Percentiles rank a stretch among this genome's conserved stretches.
These are phyloP conservation scores for Euphorbia lathyris DNA, from an alignment of 345 rosid species.

Conservation along the genomic window DNA sequence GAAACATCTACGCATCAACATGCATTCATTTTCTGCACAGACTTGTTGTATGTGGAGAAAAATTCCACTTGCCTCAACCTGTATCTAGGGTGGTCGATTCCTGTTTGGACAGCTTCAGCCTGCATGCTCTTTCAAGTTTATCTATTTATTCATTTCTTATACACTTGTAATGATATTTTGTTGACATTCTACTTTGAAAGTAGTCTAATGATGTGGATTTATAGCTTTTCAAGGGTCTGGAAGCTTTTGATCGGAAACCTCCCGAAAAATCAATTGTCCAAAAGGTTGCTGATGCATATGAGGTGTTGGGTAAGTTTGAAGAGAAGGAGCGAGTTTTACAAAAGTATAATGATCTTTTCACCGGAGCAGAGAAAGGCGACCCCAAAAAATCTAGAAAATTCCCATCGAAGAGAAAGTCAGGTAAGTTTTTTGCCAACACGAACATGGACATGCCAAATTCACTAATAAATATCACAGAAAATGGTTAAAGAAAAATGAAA, in stretches of 20 bases:
- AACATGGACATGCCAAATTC: neutral
- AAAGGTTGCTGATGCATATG: conserved; percentile 80
- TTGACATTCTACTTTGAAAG: conserved; percentile 1
- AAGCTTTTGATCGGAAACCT: conserved; percentile 80
- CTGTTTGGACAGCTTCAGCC: neutral
- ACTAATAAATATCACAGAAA: neutral
- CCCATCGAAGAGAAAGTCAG: conserved; percentile 41
- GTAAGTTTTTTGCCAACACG: conserved; percentile 10
- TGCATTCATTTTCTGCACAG: neutral
- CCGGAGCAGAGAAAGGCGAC: conserved; percentile 2
- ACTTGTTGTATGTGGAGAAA: neutral
- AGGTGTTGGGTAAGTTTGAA: conserved; percentile 56
- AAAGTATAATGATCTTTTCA: conserved; percentile 56
- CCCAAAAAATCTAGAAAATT: conserved; percentile 29
- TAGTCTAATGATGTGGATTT: conserved; percentile 19
- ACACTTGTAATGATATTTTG: neutral
- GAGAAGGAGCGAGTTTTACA: conserved; percentile 60
- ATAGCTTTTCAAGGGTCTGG: conserved; percentile 79
- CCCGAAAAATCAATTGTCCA: conserved; percentile 66
- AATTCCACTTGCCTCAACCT: neutral
- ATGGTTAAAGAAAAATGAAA: neutral
- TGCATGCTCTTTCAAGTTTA: neutral
- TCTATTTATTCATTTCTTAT: no score
- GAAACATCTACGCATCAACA: neutral
- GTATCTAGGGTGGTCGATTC: neutral